Evolutionary conservation across 345 rosid species (phyloP).

Genomic region (Populus deltoides): DNA sequence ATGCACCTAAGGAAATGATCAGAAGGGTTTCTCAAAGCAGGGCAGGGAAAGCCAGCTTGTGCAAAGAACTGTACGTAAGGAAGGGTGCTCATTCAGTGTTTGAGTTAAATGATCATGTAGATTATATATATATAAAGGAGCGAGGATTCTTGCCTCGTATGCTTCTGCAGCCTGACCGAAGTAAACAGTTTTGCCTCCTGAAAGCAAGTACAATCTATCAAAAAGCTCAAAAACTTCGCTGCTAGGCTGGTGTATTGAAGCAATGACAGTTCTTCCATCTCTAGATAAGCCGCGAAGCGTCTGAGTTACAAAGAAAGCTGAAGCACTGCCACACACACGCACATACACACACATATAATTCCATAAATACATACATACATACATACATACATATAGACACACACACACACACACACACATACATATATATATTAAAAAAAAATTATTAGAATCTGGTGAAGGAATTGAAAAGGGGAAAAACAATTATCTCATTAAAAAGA

Average conservation of each 20-base stretch:
- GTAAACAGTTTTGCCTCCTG: conserved; percentile 88
- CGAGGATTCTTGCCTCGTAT: conserved; percentile 56
- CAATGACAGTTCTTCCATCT: conserved; percentile 92
- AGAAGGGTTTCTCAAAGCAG: conserved; percentile 88
- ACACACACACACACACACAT: too few relatives aligned
- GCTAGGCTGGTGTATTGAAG: conserved; percentile 56
- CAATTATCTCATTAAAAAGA: not conserved
- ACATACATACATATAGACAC: too few relatives aligned
- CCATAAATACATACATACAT: too few relatives aligned
- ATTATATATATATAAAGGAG: not conserved
- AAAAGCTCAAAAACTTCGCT: conserved; percentile 64
- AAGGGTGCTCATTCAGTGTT: not conserved
- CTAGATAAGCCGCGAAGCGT: conserved; percentile 76
- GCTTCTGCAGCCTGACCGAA: conserved; percentile 84
- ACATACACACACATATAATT: too few relatives aligned
- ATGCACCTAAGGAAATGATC: conserved; percentile 93
- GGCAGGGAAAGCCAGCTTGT: conserved; percentile 95
- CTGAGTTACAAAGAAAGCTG: conserved; percentile 95
- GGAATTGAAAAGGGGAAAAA: too few relatives aligned
- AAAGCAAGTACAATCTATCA: conserved; percentile 78
- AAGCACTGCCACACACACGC: conserved; percentile 52
- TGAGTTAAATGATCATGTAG: not conserved
- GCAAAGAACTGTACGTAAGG: conserved; percentile 68
- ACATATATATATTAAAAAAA: not conserved
- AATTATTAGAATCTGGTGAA: too few relatives aligned